A percentile compares a stretch with the other conserved stretches of the same genome.
These are phyloP conservation scores for Toxoplasma gondii DNA, from an alignment of 169 alveolate species.

Conservation along the genomic window DNA sequence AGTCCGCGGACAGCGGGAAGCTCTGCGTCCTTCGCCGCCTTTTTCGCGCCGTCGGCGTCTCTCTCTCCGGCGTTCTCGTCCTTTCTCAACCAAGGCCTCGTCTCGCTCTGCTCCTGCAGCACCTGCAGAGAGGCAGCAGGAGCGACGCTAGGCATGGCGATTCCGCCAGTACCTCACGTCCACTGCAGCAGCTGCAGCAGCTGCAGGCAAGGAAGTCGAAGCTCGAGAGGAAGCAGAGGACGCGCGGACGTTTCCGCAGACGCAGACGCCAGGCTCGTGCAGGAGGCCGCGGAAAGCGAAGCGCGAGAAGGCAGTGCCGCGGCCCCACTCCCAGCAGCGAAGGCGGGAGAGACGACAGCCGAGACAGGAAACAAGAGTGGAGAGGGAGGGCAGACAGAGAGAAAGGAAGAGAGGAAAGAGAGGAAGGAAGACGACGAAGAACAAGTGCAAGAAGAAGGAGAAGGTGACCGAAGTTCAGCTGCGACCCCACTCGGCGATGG, in stretches of 20 bases:
- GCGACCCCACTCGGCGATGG: too few species aligned
- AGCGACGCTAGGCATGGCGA: slow-evolving; percentile 1
- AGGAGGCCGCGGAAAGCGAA: neutral
- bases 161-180: slow-evolving; percentile 19
- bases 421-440: neutral
- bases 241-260: too few species aligned
- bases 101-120: slow-evolving; percentile 32
- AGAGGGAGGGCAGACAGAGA: neutral
- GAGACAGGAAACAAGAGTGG: neutral
- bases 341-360: too few species aligned
- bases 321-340: too few species aligned
- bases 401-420: neutral
- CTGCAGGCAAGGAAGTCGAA: neutral
- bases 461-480: too few species aligned
- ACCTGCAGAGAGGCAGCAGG: slow-evolving; percentile 23
- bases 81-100: neutral
- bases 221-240: neutral
- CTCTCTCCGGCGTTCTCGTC: neutral
- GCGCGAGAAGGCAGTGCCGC: neutral
- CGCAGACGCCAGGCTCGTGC: neutral
- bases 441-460: too few species aligned
- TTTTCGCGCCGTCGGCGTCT: neutral
- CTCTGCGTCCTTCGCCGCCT: neutral
- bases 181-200: slow-evolving; percentile 40
- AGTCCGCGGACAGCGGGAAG: neutral